Evolutionary conservation across 371 early-diverging fungal genomes (phyloP).

Genomic region (Actinomortierella wolfii): DNA sequence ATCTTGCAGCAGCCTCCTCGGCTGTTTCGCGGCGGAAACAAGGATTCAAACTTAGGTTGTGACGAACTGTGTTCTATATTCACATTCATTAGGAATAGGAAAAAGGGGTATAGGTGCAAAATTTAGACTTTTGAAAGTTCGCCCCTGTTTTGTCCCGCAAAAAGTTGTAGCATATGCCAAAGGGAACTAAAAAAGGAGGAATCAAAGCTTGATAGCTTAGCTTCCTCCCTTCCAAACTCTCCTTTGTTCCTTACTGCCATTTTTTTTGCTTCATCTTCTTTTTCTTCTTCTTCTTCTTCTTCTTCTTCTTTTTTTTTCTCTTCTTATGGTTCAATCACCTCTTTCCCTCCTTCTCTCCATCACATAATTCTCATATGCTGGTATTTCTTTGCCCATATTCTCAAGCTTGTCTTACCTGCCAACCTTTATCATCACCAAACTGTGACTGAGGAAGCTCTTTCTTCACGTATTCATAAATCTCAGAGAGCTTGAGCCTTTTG

Average conservation of each 20-base stretch:
- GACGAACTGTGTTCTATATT: conserved; percentile 23
- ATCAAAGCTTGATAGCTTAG: too few relatives aligned
- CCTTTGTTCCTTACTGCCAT: background rate
- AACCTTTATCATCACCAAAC: conserved; percentile 20
- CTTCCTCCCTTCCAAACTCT: too few relatives aligned
- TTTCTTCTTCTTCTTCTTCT: conserved; percentile 4
- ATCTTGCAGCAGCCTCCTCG: conserved; percentile 1
- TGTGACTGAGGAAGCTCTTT: conserved; percentile 17
- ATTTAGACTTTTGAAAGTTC: background rate
- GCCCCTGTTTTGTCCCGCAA: too few relatives aligned
- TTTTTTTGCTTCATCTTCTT: conserved; percentile 14
- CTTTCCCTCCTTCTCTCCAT: conserved; percentile 12
- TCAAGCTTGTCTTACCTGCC: conserved; percentile 21
- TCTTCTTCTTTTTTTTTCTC: conserved; percentile 2
- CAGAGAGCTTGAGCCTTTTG: conserved; percentile 22
- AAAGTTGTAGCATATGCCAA: background rate
- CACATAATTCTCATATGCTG: conserved; percentile 15
- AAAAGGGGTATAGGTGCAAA: background rate
- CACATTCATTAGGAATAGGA: background rate
- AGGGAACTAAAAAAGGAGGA: background rate
- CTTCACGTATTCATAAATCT: conserved; percentile 24
- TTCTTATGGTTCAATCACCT: conserved; percentile 14
- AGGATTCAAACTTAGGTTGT: conserved; percentile 20
- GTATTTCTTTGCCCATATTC: conserved; percentile 15
- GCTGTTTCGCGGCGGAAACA: conserved; percentile 14